Evolutionary conservation across 257 asterid genomes (phyloP).

Genomic region (Solanum appendiculatum): DNA sequence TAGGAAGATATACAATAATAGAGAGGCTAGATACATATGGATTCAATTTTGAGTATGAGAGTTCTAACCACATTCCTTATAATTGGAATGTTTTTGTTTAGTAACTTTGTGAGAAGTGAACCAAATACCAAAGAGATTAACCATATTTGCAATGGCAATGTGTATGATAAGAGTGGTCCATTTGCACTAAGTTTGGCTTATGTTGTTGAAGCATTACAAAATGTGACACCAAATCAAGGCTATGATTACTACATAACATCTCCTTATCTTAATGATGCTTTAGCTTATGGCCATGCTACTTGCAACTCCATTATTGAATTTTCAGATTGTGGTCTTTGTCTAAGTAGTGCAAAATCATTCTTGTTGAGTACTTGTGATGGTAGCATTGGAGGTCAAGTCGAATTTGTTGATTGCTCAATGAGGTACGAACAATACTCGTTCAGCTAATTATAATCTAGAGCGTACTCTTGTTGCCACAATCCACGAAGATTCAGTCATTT

Average conservation of each 20-base stretch:
- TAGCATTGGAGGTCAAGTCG: neutral
- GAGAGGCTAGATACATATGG: neutral
- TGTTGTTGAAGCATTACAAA: neutral
- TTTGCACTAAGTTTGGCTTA: neutral
- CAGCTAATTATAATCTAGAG: neutral
- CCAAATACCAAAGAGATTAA: neutral
- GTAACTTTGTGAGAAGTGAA: neutral
- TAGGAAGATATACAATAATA: neutral
- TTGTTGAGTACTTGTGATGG: neutral
- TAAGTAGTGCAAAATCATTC: neutral
- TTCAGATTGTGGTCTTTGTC: neutral
- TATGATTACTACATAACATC: neutral
- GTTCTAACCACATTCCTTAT: neutral
- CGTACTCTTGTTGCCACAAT: neutral
- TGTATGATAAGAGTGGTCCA: neutral
- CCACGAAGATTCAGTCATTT: neutral
- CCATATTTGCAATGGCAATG: neutral
- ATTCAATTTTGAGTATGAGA: neutral
- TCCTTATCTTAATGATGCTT: neutral
- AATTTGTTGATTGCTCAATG: neutral
- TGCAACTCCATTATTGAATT: neutral
- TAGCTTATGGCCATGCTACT: neutral
- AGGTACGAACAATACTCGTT: neutral
- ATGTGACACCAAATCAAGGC: neutral
- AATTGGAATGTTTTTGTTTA: neutral